Base-by-base conservation (phyloP, 1,284 basidiomycete genomes). In the Xerocomus tenax region DNA sequence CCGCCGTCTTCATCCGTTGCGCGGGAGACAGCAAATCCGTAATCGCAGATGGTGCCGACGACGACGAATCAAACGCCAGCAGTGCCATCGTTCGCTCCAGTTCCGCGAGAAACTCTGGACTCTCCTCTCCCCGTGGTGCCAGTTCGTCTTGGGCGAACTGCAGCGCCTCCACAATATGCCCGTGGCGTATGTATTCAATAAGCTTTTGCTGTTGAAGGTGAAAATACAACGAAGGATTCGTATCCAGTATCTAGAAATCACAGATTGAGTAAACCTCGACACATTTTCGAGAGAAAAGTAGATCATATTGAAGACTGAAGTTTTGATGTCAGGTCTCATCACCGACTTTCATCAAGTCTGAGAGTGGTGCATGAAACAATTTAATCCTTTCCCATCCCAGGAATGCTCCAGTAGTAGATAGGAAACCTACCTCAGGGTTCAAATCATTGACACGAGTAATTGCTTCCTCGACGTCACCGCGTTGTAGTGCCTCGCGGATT, bases 331-430 rank as follows among this genome's bases (percentile, higher is more conserved):
- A 60, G 69, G 64, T 81, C 68, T 89, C 87, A 82, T 84, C 87
- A 87, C 68, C 72, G 79, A 77, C 82, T 61, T 55, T 76, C 42
- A 59, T 64, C 64, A 64, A 76, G 82, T 75, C 85, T 97, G 77
- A 83, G 94, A 87, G 93, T 97, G 94, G 94, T 98, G 94, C 94
- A 97, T 96, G 92, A 90, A 86, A 80, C 69, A 62, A 62, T 87
- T 77, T 84, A 91, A 94, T 94, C 91, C 70, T 87, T 66, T 74
- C 62, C 58, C 15, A 36, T 42, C 45, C 42, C 51, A 64, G 47
- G 56, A 45, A 34, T 25, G 26, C 43, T 47, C 35, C 28, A 21
- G 44, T 46, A 15, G 53, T 13, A 21, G 36, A 53, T 36, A 53
- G 49, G 35, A 57, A 51, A 71, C 91, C 73, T 69, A 98, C 95